phyloP scores from a whole-genome alignment of 768 basidiomycete species.

The Mrakia frigida region DNA sequence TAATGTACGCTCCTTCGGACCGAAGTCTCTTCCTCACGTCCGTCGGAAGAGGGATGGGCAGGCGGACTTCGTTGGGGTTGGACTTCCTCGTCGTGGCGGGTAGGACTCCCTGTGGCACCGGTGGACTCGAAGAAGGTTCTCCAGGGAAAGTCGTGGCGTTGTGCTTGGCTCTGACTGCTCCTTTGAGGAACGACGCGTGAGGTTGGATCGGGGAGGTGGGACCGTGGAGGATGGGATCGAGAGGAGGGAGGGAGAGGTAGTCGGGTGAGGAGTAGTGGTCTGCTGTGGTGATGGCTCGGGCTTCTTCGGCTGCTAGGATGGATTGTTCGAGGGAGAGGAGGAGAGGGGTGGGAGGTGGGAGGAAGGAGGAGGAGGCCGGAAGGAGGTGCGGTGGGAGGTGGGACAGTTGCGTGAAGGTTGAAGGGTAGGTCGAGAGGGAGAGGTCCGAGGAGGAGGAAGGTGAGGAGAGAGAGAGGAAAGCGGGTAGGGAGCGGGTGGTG shows the following conservation, averaged over 20 bases:
- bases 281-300: background rate
- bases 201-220: background rate
- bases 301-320: background rate
- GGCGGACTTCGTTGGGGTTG: background rate
- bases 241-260: background rate
- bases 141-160: too few relatives aligned
- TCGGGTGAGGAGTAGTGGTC: background rate
- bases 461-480: background rate
- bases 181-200: background rate
- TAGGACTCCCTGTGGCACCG: too few relatives aligned
- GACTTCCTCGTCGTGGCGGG: background rate
- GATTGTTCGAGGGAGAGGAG: constrained; percentile 1
- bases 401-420: background rate
- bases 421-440: background rate
- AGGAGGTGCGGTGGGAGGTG: background rate
- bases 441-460: background rate
- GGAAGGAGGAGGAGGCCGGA: background rate
- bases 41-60: background rate
- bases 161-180: too few relatives aligned
- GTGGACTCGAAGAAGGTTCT: too few relatives aligned
- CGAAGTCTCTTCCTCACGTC: background rate
- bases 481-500: background rate
- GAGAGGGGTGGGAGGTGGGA: background rate
- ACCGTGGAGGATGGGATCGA: background rate
- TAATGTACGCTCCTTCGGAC: background rate